Evolutionary conservation across 169 alveolate genomes (phyloP).

Genomic region (Eimeria falciformis): DNA sequence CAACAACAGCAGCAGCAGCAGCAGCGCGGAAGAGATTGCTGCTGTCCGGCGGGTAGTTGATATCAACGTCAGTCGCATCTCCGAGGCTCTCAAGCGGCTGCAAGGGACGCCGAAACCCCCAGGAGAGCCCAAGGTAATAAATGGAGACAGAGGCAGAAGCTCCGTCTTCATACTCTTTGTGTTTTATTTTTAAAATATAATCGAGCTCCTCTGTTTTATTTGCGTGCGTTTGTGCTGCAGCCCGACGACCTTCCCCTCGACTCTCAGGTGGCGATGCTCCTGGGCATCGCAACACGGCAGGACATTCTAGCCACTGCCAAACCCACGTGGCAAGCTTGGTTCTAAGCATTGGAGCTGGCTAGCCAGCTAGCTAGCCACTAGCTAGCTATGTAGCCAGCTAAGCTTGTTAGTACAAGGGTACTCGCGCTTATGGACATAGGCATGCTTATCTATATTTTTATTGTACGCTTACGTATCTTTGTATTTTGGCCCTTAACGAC

Average conservation of each 20-base stretch:
- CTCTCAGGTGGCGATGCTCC: constrained; percentile 63
- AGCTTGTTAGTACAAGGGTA: not conserved
- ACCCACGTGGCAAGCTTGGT: constrained; percentile 80
- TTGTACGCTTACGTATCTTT: not conserved
- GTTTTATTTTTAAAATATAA: not conserved
- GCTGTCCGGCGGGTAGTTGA: constrained; percentile 24
- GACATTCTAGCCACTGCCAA: constrained; percentile 68
- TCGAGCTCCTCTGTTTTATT: not conserved
- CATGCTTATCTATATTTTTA: not conserved
- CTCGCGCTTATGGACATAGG: not conserved
- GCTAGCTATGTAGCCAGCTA: not conserved
- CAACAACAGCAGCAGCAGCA: constrained; percentile 40
- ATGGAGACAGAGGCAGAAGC: not conserved
- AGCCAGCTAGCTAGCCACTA: not conserved
- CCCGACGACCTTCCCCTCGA: constrained; percentile 59
- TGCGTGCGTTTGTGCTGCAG: constrained; percentile 1
- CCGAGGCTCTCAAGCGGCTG: constrained; percentile 13
- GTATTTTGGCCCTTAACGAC: too few relatives aligned
- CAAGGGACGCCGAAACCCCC: constrained; percentile 31
- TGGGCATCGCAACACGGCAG: constrained; percentile 63
- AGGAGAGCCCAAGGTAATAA: constrained; percentile 4
- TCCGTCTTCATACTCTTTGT: not conserved
- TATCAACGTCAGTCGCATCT: constrained; percentile 2
- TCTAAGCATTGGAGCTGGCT: constrained; percentile 1
- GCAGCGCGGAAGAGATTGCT: not conserved